Conservation (phyloP, 2,329 filamentous ascomycete genomes). For the Aspergillus ochraceus region DNA sequence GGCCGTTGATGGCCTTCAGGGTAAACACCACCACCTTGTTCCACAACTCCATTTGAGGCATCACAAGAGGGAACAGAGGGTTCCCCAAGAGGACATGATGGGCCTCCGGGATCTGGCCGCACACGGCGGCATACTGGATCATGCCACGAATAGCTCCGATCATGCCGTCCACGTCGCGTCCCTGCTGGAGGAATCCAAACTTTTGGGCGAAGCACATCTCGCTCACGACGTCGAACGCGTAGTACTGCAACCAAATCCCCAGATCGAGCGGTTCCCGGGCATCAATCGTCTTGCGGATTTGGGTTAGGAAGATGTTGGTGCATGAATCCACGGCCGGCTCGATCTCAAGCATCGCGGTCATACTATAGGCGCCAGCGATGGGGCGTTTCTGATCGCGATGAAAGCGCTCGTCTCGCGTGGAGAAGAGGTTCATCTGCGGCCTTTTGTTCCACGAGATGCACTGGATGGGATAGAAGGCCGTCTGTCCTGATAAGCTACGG, state of each 20-base stretch:
- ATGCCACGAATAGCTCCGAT: conserved; percentile 55
- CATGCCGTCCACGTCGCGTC: conserved; percentile 74
- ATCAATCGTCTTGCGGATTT: not conserved
- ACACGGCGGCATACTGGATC: not conserved
- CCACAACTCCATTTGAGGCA: conserved; percentile 37
- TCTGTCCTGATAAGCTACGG: not conserved
- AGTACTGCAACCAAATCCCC: conserved; percentile 69
- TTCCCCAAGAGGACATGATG: conserved; percentile 18
- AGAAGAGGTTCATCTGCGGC: conserved; percentile 25
- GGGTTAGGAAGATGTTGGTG: conserved; percentile 1
- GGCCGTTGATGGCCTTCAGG: conserved; percentile 32
- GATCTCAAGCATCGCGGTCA: conserved; percentile 28
- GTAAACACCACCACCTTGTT: conserved; percentile 35
- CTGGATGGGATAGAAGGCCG: conserved; percentile 22
- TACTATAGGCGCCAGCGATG: conserved; percentile 28
- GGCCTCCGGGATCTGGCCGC: not conserved
- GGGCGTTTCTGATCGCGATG: conserved; percentile 21
- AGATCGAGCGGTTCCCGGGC: conserved; percentile 8
- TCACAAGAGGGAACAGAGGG: conserved; percentile 28
- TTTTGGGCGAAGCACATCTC: conserved; percentile 75
- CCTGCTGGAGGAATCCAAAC: conserved; percentile 72
- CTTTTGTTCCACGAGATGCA: conserved; percentile 22
- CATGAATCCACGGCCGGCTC: conserved; percentile 28
- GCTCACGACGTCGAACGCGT: conserved; percentile 78
- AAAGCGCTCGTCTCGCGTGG: conserved; percentile 18